These are phyloP conservation scores for Lipomyces sp. DNA, from an alignment of 805 yeast genomes.

Conservation along the genomic window DNA sequence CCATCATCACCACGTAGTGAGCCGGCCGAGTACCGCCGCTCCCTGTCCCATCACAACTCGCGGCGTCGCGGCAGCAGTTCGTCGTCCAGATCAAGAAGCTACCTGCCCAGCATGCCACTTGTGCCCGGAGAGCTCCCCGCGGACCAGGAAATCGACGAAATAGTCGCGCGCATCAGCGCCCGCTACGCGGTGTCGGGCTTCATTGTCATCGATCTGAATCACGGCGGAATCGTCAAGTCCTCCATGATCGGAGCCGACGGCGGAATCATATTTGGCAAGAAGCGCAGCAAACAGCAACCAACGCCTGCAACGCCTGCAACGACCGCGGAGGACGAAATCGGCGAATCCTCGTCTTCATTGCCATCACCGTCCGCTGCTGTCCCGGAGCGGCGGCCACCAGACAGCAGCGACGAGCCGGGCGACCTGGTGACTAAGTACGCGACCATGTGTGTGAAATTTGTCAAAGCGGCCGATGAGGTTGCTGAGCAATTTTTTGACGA, in stretches of 20 bases:
- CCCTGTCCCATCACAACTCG: no score
- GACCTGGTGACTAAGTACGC: slow-evolving; percentile 14
- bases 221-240: slow-evolving; percentile 9
- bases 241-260: slow-evolving; percentile 15
- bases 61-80: neutral
- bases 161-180: slow-evolving; percentile 21
- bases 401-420: neutral
- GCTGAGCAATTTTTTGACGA: slow-evolving; percentile 15
- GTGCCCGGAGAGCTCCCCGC: slow-evolving; percentile 1
- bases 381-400: neutral
- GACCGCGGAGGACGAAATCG: neutral
- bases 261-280: slow-evolving; percentile 1
- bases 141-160: slow-evolving; percentile 22
- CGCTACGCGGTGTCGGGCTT: slow-evolving; percentile 18
- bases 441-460: slow-evolving; percentile 14
- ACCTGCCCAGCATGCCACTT: neutral
- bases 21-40: no score
- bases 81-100: neutral
- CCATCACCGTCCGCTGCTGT: neutral
- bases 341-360: neutral
- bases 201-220: slow-evolving; percentile 15
- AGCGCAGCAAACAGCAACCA: neutral
- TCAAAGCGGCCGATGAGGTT: slow-evolving; percentile 9
- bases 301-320: neutral
- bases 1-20: no score